Evolutionary conservation across 768 basidiomycete genomes (phyloP), one percentile per base, ranked within the genome.

Genomic region (Austroboletus festivus): DNA sequence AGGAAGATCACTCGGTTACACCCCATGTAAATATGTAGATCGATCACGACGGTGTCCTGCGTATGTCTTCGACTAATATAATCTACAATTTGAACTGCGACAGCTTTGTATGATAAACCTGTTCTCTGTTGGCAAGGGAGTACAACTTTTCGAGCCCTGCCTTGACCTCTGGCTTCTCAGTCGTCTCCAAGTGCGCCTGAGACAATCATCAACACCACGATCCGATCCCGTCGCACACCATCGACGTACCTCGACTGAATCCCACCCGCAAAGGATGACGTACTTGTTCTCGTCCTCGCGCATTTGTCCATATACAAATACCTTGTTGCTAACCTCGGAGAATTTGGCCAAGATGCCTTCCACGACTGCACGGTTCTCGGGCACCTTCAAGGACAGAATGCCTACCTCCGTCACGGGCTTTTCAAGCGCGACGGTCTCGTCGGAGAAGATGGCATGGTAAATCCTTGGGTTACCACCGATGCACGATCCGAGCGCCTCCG

Each of bases 391-490:
- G 2, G 55, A 51, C 28, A 56, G 8, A 18, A 62, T 10, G 22
- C 38, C 3, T 10, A 65, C 48, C 18, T 56, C 48, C 1, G 64
- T 67, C n/a, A 67, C 51, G 18, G 64, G 64, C 11, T 42, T 40
- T 5, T 55, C 38, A 30, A 67, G 18, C 35, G 35, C 35, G 16
- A 37, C 18, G 3, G 35, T 37, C 11, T 16, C 6, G 18, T 4
- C 35, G 4, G 16, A 19, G 18, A 37, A 37, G 8, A 37, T 37
- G 35, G 19, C 35, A 18, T 37, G 35, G 35, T 18, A 37, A n/a
- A 62, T 62, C 1, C 56, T 44, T 12, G 21, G 1, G 7, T 42
- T 21, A 15, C 50, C 50, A 11, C 38, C 39, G 9, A 62, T 1
- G 26, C 44, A 26, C 13, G 48, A 50, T 13, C 23, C 35, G 33